A percentile compares a stretch with the other conserved stretches of the same genome.
Conservation (phyloP, 164 flowering plant species). For the Piper longum region DNA sequence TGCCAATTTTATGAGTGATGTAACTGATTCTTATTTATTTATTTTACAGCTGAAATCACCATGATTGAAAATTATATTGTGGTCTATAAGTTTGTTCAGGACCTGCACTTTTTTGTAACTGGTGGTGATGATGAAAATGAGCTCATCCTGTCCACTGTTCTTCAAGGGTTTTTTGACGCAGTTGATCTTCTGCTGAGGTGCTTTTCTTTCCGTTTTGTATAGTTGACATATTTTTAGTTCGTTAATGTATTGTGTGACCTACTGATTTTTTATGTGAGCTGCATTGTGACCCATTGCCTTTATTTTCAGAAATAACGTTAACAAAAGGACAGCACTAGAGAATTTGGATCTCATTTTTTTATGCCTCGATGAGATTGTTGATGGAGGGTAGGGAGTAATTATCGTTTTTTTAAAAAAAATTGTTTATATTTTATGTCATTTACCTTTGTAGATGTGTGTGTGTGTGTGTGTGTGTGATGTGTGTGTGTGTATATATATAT, state of each 20-base stretch:
- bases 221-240: background rate
- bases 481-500: no score
- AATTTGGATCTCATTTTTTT: conserved; percentile 42
- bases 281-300: background rate
- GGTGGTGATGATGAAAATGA: conserved; percentile 46
- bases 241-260: background rate
- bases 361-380: conserved; percentile 38
- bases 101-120: conserved; percentile 39
- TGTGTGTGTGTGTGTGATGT: no score
- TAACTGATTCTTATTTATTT: conserved; percentile 1
- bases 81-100: conserved; percentile 1
- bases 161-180: conserved; percentile 53
- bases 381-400: no score
- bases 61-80: conserved; percentile 31
- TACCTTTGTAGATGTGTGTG: no score
- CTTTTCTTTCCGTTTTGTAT: background rate
- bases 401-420: no score
- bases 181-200: conserved; percentile 33
- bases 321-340: conserved; percentile 8
- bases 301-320: conserved; percentile 4
- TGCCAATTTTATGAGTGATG: background rate
- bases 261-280: background rate
- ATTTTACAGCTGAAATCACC: conserved; percentile 32
- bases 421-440: no score
- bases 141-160: conserved; percentile 36